A percentile compares a stretch with the other conserved stretches of the same genome.
These are phyloP conservation scores for Starmerella floricola DNA, from an alignment of 805 yeast species.

Conservation along the genomic window DNA sequence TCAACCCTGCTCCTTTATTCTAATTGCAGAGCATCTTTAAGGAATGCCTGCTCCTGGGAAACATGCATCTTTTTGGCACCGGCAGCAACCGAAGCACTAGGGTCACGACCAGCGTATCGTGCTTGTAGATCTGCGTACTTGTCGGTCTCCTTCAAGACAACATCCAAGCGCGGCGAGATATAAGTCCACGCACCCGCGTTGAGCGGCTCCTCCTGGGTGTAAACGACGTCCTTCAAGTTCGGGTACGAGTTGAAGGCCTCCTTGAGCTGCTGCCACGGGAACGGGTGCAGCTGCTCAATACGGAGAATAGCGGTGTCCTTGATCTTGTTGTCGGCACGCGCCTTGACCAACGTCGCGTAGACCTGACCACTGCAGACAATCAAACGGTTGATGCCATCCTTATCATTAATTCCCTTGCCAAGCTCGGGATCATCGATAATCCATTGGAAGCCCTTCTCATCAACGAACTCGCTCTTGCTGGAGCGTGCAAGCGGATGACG, in stretches of 20 bases:
- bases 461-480: slow-evolving; percentile 67
- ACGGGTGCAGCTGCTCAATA: slow-evolving; percentile 93
- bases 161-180: slow-evolving; percentile 70
- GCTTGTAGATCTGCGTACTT: slow-evolving; percentile 44
- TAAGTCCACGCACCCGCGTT: slow-evolving; percentile 86
- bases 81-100: slow-evolving; percentile 96
- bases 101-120: slow-evolving; percentile 95
- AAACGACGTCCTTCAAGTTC: slow-evolving; percentile 73
- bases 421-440: slow-evolving; percentile 84
- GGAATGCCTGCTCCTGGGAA: slow-evolving; percentile 79
- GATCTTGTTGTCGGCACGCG: slow-evolving; percentile 63
- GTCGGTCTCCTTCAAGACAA: slow-evolving; percentile 64
- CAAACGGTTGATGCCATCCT: slow-evolving; percentile 77
- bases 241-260: slow-evolving; percentile 74
- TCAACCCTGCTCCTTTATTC: too few species aligned
- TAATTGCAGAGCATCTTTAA: slow-evolving; percentile 52
- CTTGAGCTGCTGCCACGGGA: slow-evolving; percentile 92
- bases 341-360: slow-evolving; percentile 80
- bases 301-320: slow-evolving; percentile 78
- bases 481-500: slow-evolving; percentile 98
- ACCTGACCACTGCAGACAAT: slow-evolving; percentile 89
- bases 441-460: slow-evolving; percentile 85
- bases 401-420: slow-evolving; percentile 61
- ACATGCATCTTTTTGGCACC: slow-evolving; percentile 82
- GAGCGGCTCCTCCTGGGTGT: slow-evolving; percentile 98